phyloP scores from a whole-genome alignment of 371 early-diverging fungal species.

The Parasitella parasitica region DNA sequence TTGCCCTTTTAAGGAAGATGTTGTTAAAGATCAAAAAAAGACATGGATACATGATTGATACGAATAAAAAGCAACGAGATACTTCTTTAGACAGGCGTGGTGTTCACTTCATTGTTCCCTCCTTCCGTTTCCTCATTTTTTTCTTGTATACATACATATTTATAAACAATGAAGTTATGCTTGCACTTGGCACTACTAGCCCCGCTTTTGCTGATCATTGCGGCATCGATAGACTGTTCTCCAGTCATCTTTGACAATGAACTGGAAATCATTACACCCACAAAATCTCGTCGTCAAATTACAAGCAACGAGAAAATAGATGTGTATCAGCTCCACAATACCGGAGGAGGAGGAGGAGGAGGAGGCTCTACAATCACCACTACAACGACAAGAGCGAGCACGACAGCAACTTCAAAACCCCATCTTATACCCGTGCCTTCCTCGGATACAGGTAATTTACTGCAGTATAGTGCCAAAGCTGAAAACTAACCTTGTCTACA shows the following conservation, averaged over 20 bases:
- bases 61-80: not conserved
- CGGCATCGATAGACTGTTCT: not conserved
- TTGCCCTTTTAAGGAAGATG: constrained; percentile 13
- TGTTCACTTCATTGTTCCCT: not conserved
- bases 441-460: constrained; percentile 8
- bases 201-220: not conserved
- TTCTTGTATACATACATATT: not conserved
- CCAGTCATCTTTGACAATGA: not conserved
- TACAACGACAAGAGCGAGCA: not conserved
- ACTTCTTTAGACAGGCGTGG: not conserved
- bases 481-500: not conserved
- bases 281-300: not conserved
- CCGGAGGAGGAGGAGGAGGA: too few species aligned
- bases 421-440: constrained; percentile 1
- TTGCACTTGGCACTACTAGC: not conserved
- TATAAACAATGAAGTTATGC: not conserved
- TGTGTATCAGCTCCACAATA: constrained; percentile 12
- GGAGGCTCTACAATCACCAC: not conserved
- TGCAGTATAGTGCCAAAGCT: not conserved
- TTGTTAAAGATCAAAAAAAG: not conserved
- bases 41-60: not conserved
- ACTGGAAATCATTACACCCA: not conserved
- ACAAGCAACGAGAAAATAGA: constrained; percentile 6
- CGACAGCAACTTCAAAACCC: not conserved
- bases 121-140: not conserved